These are phyloP conservation scores for Rhinocladiella similis DNA, from an alignment of 2,329 filamentous ascomycete genomes.

Conservation along the genomic window DNA sequence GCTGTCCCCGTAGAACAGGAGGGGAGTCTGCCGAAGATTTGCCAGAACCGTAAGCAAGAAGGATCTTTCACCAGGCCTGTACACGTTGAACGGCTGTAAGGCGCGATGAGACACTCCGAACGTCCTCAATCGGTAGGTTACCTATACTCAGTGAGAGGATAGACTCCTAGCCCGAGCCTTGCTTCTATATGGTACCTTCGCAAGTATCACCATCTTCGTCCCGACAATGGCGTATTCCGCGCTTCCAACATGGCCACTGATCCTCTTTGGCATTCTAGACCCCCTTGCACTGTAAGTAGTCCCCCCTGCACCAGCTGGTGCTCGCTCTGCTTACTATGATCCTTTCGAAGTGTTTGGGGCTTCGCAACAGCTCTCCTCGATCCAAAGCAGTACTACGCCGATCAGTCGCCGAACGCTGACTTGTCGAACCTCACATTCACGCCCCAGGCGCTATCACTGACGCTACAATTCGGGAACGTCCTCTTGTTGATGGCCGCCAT, in stretches of 20 bases:
- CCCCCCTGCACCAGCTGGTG: not conserved
- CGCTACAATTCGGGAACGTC: constrained; percentile 68
- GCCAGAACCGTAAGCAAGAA: not conserved
- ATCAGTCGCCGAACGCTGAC: constrained; percentile 55
- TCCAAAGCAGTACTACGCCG: constrained; percentile 62
- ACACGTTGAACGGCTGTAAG: not conserved
- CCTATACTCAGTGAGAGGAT: too few species aligned
- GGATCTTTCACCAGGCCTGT: not conserved
- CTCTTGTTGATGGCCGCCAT: constrained; percentile 67
- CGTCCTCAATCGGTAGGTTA: too few species aligned
- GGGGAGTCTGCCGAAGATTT: not conserved
- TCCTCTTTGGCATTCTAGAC: constrained; percentile 68
- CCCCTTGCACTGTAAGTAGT: constrained; percentile 64
- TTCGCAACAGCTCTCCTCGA: constrained; percentile 54
- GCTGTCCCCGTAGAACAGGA: too few species aligned
- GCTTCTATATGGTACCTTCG: not conserved
- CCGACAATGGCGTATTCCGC: constrained; percentile 56
- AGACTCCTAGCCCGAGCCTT: too few species aligned
- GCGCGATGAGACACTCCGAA: not conserved
- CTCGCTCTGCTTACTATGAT: not conserved
- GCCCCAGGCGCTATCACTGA: constrained; percentile 54
- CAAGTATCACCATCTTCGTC: not conserved
- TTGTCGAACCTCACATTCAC: constrained; percentile 39
- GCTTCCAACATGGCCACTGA: constrained; percentile 63
- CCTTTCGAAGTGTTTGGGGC: constrained; percentile 55